phyloP scores from a whole-genome alignment of 164 flowering plant genomes.

The Houttuynia cordata region DNA sequence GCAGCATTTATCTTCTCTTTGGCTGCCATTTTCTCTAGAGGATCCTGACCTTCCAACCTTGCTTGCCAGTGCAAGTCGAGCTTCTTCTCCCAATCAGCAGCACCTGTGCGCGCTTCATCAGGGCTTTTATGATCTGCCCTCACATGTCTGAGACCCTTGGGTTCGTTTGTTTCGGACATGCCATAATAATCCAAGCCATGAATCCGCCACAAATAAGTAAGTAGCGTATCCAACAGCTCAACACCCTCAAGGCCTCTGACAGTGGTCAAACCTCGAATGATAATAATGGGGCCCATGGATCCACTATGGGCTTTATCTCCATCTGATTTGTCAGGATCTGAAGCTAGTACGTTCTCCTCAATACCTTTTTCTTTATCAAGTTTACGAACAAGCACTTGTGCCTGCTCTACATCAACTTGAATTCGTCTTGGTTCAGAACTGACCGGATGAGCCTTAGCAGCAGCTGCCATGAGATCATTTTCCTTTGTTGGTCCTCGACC shows the following conservation, averaged over 20 bases:
- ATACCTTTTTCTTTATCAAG: constrained; percentile 88
- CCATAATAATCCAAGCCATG: constrained; percentile 98
- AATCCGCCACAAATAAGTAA: constrained; percentile 91
- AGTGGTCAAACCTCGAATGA: constrained; percentile 69
- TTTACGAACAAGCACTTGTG: constrained; percentile 70
- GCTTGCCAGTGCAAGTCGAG: constrained; percentile 80
- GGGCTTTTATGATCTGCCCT: constrained; percentile 61
- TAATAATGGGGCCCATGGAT: constrained; percentile 74
- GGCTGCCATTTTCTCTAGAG: constrained; percentile 82
- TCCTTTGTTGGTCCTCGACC: constrained; percentile 57
- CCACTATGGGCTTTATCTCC: constrained; percentile 68
- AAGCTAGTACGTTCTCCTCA: constrained; percentile 59
- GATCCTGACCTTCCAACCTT: constrained; percentile 76
- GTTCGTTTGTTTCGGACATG: constrained; percentile 64
- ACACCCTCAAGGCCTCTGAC: constrained; percentile 92
- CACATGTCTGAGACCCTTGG: constrained; percentile 86
- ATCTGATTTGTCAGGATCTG: constrained; percentile 44
- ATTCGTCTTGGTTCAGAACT: constrained; percentile 74
- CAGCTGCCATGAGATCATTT: constrained; percentile 51
- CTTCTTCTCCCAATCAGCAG: constrained; percentile 81
- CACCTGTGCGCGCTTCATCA: constrained; percentile 34
- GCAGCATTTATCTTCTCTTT: constrained; percentile 93
- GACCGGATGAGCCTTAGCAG: constrained; percentile 83
- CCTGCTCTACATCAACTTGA: constrained; percentile 66
- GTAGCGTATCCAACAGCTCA: constrained; percentile 78